phyloP scores from a whole-genome alignment of 2,329 filamentous ascomycete species.

The Monosporascus sp. region DNA sequence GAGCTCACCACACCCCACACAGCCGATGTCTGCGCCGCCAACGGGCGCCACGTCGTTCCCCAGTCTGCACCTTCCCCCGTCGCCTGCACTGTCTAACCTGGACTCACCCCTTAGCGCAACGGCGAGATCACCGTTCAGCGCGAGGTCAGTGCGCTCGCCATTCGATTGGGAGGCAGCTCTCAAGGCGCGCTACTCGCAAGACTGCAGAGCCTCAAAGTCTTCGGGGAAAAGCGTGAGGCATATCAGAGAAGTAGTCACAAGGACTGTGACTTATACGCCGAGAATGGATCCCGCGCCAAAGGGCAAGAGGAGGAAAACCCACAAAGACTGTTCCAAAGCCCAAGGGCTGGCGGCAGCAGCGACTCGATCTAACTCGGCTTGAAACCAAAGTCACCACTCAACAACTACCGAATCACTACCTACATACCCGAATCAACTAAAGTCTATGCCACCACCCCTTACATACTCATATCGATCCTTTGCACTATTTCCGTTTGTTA shows the following conservation, averaged over 20 bases:
- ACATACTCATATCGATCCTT: slow-evolving; percentile 5
- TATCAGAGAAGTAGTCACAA: slow-evolving; percentile 87
- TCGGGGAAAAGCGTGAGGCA: slow-evolving; percentile 59
- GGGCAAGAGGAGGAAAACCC: slow-evolving; percentile 77
- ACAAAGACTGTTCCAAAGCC: slow-evolving; percentile 23
- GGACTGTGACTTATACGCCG: slow-evolving; percentile 86
- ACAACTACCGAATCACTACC: slow-evolving; percentile 2
- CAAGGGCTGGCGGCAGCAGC: slow-evolving; percentile 8
- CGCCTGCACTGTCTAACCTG: slow-evolving; percentile 60
- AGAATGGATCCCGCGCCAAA: slow-evolving; percentile 81
- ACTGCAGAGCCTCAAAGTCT: slow-evolving; percentile 46
- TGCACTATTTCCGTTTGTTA: slow-evolving; percentile 20
- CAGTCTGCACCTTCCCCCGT: slow-evolving; percentile 71
- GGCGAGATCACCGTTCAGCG: slow-evolving; percentile 68
- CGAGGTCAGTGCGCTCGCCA: slow-evolving; percentile 59
- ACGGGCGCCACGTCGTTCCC: slow-evolving; percentile 56
- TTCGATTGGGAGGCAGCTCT: slow-evolving; percentile 74
- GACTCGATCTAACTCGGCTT: slow-evolving; percentile 21
- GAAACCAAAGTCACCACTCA: neutral
- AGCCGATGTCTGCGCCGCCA: slow-evolving; percentile 56
- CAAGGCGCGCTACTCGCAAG: slow-evolving; percentile 60
- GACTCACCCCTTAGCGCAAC: slow-evolving; percentile 66
- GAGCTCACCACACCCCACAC: slow-evolving; percentile 44
- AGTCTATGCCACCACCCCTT: slow-evolving; percentile 12
- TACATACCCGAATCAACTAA: slow-evolving; percentile 17